Evolutionary conservation across 1,139 yeast species (phyloP).

Genomic region (Pichia sp.): DNA sequence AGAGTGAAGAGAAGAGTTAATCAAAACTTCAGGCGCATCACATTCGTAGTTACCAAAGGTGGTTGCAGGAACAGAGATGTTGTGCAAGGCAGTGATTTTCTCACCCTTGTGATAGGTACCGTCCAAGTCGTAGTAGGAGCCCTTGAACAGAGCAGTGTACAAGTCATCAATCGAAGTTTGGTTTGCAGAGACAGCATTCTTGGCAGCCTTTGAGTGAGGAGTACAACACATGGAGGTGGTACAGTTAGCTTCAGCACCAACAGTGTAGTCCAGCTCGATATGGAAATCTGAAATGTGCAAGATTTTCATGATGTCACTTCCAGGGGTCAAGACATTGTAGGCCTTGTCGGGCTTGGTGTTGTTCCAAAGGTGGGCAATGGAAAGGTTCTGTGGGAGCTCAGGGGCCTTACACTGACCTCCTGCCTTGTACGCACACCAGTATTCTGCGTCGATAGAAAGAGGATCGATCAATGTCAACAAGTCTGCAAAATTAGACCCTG

Average conservation of each 20-base stretch:
- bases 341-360: conserved; percentile 33
- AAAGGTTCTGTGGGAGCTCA: conserved; percentile 33
- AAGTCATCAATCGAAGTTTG: conserved; percentile 16
- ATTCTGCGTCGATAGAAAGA: conserved; percentile 46
- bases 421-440: conserved; percentile 49
- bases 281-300: conserved; percentile 66
- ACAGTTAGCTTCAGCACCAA: conserved; percentile 62
- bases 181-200: conserved; percentile 33
- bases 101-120: conserved; percentile 22
- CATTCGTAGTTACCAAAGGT: conserved; percentile 58
- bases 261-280: conserved; percentile 50
- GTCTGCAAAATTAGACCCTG: conserved; percentile 46
- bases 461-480: conserved; percentile 47
- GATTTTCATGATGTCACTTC: conserved; percentile 51
- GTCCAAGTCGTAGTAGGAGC: conserved; percentile 21
- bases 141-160: conserved; percentile 26
- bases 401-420: conserved; percentile 40
- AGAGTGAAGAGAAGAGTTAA: conserved; percentile 51
- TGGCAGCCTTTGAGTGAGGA: conserved; percentile 27
- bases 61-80: conserved; percentile 43
- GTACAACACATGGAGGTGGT: conserved; percentile 48
- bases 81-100: conserved; percentile 4
- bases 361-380: conserved; percentile 41
- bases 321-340: conserved; percentile 35
- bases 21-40: conserved; percentile 58